Evolutionary conservation across 1,139 yeast genomes (phyloP).

Genomic region (Wickerhamiella infanticola): DNA sequence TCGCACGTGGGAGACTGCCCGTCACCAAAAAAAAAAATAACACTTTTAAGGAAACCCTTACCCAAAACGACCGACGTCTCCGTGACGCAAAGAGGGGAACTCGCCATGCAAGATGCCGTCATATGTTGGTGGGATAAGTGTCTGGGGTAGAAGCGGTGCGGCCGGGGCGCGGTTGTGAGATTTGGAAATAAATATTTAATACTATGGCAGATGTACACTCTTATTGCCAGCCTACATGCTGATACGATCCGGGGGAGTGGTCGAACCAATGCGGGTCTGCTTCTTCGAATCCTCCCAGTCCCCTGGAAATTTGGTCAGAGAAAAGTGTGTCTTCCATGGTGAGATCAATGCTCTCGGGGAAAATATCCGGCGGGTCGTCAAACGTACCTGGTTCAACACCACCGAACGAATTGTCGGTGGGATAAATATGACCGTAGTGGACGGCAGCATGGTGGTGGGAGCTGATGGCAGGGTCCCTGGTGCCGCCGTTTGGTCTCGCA

Average conservation of each 20-base stretch:
- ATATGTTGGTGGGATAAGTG: no score
- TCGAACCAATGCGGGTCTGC: background rate
- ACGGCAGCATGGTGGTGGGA: background rate
- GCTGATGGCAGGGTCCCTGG: background rate
- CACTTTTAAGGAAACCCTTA: no score
- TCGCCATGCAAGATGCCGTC: no score
- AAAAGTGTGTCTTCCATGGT: background rate
- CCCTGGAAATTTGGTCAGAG: background rate
- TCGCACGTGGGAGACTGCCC: no score
- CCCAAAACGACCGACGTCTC: no score
- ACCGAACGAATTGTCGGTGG: background rate
- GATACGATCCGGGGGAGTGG: background rate
- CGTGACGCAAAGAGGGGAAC: no score
- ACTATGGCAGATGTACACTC: no score
- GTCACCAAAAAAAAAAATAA: no score
- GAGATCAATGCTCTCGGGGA: background rate
- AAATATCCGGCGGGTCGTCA: background rate
- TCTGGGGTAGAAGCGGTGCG: no score
- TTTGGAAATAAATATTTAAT: no score
- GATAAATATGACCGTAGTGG: background rate
- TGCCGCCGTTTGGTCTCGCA: background rate
- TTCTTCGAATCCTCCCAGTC: background rate
- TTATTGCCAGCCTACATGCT: background rate
- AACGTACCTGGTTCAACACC: background rate
- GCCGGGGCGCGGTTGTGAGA: no score